A percentile compares a stretch with the other conserved stretches of the same genome.
Evolutionary conservation across 2,329 filamentous ascomycete species (phyloP).

Genomic region (Ophiosphaerella herpotricha): DNA sequence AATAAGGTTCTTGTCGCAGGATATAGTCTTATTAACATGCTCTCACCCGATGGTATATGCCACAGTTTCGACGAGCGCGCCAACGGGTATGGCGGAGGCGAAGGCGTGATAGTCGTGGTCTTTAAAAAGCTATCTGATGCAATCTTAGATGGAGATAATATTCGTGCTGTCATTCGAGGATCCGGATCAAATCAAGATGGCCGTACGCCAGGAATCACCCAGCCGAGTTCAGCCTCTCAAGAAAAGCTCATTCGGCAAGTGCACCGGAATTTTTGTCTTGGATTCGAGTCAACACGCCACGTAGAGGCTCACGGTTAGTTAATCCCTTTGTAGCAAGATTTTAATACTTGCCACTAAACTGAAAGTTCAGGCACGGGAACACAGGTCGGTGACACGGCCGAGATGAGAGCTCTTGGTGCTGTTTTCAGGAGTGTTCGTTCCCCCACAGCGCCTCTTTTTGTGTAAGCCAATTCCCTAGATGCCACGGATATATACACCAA

Average conservation of each 20-base stretch:
- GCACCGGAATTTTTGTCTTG: slow-evolving; percentile 44
- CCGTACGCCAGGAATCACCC: slow-evolving; percentile 49
- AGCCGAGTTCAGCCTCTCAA: slow-evolving; percentile 44
- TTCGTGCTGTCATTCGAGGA: slow-evolving; percentile 49
- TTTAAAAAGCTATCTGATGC: slow-evolving; percentile 47
- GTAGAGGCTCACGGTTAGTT: slow-evolving; percentile 23
- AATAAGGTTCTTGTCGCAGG: background rate
- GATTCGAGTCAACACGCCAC: slow-evolving; percentile 23
- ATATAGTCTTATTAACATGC: slow-evolving; percentile 2
- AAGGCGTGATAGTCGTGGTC: slow-evolving; percentile 26
- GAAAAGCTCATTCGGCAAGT: slow-evolving; percentile 41
- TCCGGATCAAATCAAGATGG: slow-evolving; percentile 56
- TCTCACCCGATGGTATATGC: slow-evolving; percentile 24
- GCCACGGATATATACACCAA: background rate
- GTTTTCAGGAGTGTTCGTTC: slow-evolving; percentile 13
- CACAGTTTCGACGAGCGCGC: slow-evolving; percentile 30
- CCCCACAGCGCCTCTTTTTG: slow-evolving; percentile 50
- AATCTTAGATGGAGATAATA: slow-evolving; percentile 58
- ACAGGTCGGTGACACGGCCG: slow-evolving; percentile 43
- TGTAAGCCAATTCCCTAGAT: slow-evolving; percentile 4
- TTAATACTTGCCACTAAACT: slow-evolving; percentile 1
- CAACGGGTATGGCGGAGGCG: slow-evolving; percentile 32
- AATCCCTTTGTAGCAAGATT: too few species aligned
- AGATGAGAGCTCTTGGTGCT: slow-evolving; percentile 11
- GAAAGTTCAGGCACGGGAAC: slow-evolving; percentile 55